Percentiles rank a stretch among this genome's conserved stretches.
Conservation (phyloP, 768 basidiomycete genomes). For the Asterophora parasitica region DNA sequence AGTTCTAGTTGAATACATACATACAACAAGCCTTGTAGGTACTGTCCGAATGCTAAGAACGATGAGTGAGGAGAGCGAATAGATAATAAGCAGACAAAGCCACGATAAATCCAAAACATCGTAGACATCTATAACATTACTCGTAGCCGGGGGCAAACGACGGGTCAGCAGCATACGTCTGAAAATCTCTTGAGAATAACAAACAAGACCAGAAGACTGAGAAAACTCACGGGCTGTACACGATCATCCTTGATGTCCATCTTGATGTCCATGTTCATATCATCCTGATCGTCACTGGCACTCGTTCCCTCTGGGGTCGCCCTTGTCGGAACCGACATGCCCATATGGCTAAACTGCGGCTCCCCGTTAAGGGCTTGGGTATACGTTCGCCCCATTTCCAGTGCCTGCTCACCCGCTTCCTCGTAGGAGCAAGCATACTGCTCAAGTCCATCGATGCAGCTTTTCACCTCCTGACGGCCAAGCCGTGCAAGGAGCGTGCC, state of each 20-base stretch:
- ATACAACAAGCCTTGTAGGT: constrained; percentile 3
- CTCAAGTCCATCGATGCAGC: constrained; percentile 80
- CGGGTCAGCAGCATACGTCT: neutral
- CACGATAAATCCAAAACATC: neutral
- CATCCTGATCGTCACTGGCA: constrained; percentile 13
- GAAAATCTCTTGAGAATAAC: too few species aligned
- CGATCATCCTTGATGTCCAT: constrained; percentile 7
- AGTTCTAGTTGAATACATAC: constrained; percentile 5
- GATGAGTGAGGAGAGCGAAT: neutral
- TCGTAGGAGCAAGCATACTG: constrained; percentile 90
- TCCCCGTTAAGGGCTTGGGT: constrained; percentile 37
- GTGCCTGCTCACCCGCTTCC: constrained; percentile 75
- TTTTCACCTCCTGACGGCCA: constrained; percentile 77
- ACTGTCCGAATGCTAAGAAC: neutral
- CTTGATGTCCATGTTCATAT: constrained; percentile 5
- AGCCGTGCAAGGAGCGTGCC: constrained; percentile 76
- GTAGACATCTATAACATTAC: neutral
- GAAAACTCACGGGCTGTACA: constrained; percentile 10
- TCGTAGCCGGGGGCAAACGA: neutral
- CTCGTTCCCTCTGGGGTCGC: constrained; percentile 22
- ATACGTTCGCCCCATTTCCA: constrained; percentile 57
- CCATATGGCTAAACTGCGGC: constrained; percentile 46
- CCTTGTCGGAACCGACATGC: constrained; percentile 30
- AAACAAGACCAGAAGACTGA: neutral
- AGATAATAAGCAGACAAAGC: neutral